These are phyloP conservation scores for Scedosporium apiospermum DNA, from an alignment of 2,329 filamentous ascomycete species.

Conservation along the genomic window DNA sequence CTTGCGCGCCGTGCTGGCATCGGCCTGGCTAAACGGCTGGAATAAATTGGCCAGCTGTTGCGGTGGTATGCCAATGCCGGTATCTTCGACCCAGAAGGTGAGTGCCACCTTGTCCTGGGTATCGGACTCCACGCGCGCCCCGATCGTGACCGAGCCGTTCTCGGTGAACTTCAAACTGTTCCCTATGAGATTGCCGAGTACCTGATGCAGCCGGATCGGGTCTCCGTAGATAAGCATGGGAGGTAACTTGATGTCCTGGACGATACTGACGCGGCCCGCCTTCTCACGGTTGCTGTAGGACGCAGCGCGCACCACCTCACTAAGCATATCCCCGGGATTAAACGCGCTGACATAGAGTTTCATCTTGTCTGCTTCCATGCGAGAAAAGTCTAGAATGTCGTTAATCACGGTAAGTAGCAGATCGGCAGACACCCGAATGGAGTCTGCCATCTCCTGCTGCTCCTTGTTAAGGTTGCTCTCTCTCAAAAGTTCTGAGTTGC, in stretches of 20 bases:
- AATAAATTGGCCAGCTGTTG: constrained; percentile 80
- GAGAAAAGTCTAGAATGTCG: constrained; percentile 91
- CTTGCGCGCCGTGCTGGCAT: constrained; percentile 79
- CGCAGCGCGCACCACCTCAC: constrained; percentile 55
- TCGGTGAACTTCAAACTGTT: constrained; percentile 95
- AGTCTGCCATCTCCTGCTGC: constrained; percentile 78
- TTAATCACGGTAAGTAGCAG: constrained; percentile 88
- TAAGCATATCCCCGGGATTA: constrained; percentile 57
- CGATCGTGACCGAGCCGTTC: constrained; percentile 75
- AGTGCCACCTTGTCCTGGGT: constrained; percentile 61
- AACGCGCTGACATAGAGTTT: constrained; percentile 67
- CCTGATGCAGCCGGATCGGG: constrained; percentile 57
- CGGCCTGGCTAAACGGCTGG: constrained; percentile 86
- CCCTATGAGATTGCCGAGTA: constrained; percentile 73
- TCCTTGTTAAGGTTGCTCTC: constrained; percentile 68
- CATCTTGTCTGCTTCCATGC: constrained; percentile 82
- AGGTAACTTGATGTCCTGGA: constrained; percentile 63
- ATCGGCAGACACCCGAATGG: constrained; percentile 77
- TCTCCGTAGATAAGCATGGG: constrained; percentile 64
- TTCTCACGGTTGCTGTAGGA: constrained; percentile 58
- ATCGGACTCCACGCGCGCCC: constrained; percentile 63
- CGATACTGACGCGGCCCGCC: constrained; percentile 52
- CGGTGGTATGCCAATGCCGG: constrained; percentile 80
- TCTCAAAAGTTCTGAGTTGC: constrained; percentile 74
- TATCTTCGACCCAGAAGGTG: constrained; percentile 81